Conservation (phyloP, 2,329 filamentous ascomycete species). For the Pyrenochaeta sp. region DNA sequence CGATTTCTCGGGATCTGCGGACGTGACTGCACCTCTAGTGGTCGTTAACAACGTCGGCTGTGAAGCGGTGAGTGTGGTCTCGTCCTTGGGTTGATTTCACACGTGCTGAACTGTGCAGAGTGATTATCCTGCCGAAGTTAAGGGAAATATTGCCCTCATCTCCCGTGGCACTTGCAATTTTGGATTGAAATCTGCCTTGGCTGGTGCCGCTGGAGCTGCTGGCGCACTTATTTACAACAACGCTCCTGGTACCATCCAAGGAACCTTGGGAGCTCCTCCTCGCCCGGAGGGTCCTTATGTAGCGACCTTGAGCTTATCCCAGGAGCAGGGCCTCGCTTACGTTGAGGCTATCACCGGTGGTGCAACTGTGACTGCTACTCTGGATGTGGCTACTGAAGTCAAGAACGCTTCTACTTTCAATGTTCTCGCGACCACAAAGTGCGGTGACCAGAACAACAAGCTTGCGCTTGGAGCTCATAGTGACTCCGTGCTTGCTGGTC, state of each 20-base stretch:
- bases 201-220: conserved; percentile 73
- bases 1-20: conserved; percentile 38
- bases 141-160: conserved; percentile 75
- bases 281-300: conserved; percentile 64
- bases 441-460: conserved; percentile 46
- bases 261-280: conserved; percentile 72
- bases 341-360: conserved; percentile 62
- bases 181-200: conserved; percentile 72
- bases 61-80: conserved; percentile 25
- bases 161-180: conserved; percentile 76
- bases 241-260: conserved; percentile 63
- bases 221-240: conserved; percentile 81
- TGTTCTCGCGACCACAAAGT: conserved; percentile 48
- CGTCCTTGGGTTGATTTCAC: background rate
- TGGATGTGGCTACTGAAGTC: conserved; percentile 56
- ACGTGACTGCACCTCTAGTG: conserved; percentile 34
- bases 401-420: conserved; percentile 59
- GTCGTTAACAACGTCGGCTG: conserved; percentile 44
- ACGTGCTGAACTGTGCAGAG: conserved; percentile 35
- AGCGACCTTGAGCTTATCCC: conserved; percentile 73
- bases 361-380: conserved; percentile 45
- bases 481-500: conserved; percentile 47
- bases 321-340: conserved; percentile 66
- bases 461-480: conserved; percentile 50
- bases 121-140: conserved; percentile 69